These are phyloP conservation scores for Bauhinia variegata DNA, from an alignment of 306 rosid species.

Conservation along the genomic window DNA sequence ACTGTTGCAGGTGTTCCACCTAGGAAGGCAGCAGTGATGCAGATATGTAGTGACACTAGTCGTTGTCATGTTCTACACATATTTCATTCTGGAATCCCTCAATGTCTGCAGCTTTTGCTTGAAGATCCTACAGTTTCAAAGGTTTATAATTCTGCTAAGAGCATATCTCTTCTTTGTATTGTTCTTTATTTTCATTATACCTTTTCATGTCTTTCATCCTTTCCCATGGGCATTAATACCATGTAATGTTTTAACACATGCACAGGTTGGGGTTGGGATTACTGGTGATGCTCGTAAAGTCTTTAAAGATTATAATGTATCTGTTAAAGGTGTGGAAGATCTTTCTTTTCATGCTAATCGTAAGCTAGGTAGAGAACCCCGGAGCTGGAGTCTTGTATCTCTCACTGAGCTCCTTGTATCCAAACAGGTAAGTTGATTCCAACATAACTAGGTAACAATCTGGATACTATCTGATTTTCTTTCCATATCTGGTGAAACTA, in stretches of 20 bases:
- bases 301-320: constrained; percentile 68
- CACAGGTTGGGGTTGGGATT: constrained; percentile 87
- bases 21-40: constrained; percentile 90
- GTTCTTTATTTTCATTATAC: not conserved
- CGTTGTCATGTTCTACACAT: constrained; percentile 82
- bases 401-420: constrained; percentile 67
- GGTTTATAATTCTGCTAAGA: constrained; percentile 49
- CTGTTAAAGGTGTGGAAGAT: constrained; percentile 68
- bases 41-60: constrained; percentile 61
- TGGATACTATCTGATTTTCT: not conserved
- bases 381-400: constrained; percentile 70
- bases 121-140: constrained; percentile 68
- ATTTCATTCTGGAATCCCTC: constrained; percentile 85
- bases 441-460: not conserved
- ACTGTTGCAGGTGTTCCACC: constrained; percentile 68
- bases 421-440: constrained; percentile 61
- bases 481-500: not conserved
- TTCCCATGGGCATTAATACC: constrained; percentile 16
- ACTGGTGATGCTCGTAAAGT: constrained; percentile 68
- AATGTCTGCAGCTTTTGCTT: constrained; percentile 63
- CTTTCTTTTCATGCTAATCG: constrained; percentile 67
- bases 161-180: not conserved
- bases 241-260: constrained; percentile 28
- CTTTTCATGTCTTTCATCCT: not conserved
- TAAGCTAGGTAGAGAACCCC: constrained; percentile 61